Conservation (phyloP, 192 early-diverging fungal genomes). For the Allomyces arbusculus region DNA sequence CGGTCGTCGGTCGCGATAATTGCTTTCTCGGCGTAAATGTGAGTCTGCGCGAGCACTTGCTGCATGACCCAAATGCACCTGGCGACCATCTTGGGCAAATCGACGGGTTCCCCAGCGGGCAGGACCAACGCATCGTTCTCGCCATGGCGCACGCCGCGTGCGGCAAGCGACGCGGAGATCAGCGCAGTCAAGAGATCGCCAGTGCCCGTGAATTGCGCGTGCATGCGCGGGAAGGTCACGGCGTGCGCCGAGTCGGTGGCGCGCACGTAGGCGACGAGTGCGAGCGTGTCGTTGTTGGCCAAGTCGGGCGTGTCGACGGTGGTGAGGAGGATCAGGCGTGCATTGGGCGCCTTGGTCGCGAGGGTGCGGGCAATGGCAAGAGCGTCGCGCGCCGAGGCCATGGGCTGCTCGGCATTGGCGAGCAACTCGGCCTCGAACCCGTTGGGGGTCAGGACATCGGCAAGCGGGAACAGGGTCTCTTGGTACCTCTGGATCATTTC, state of each 20-base stretch:
- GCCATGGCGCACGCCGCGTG: conserved; percentile 1
- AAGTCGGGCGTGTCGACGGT: conserved; percentile 3
- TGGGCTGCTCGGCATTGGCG: neutral
- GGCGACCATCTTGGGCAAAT: conserved; percentile 49
- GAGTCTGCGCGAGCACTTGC: conserved; percentile 4
- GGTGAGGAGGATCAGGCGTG: neutral
- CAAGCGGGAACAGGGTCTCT: conserved; percentile 38
- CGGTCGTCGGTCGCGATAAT: conserved; percentile 8
- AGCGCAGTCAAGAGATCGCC: conserved; percentile 75
- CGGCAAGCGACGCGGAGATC: conserved; percentile 34
- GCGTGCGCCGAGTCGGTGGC: conserved; percentile 23
- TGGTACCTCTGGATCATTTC: conserved; percentile 65
- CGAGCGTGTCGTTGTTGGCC: conserved; percentile 2
- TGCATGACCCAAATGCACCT: conserved; percentile 32
- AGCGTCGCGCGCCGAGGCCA: conserved; percentile 1
- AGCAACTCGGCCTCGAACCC: conserved; percentile 65
- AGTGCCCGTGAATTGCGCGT: conserved; percentile 73
- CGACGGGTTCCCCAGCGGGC: conserved; percentile 47
- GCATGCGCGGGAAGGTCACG: conserved; percentile 54
- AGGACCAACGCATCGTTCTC: conserved; percentile 10
- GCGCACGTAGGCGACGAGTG: conserved; percentile 7
- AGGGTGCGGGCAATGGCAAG: conserved; percentile 1
- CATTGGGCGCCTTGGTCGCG: neutral
- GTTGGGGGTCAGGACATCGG: conserved; percentile 73
- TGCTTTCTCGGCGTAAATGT: conserved; percentile 8